Evolutionary conservation across 2,329 filamentous ascomycete species (phyloP), one percentile per base, ranked within the genome.

Genomic region (Venturia nashicola): DNA sequence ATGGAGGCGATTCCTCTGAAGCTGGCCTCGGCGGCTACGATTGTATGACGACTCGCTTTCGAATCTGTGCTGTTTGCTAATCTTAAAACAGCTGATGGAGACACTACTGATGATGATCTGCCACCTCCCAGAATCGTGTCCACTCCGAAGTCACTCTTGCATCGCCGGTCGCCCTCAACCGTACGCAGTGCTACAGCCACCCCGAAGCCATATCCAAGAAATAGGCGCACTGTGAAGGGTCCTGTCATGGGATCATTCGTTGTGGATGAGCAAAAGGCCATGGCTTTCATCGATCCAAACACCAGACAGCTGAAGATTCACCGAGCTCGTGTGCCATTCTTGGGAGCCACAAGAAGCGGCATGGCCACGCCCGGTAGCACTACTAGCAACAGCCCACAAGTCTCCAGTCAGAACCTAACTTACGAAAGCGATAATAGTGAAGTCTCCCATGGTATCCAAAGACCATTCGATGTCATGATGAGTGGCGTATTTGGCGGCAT

Each of bases 391-490:
- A 76, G 74, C 62, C 75, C 75, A 8, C 69, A 72, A 32, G 70
- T 71, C 39, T 73, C 72, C n/a, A 68, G 74, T 63, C 70, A 70
- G 8, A 71, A 72, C 20, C 66, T 74, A n/a, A n/a, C 43, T 23
- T 61, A 65, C 62, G 72, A 73, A 59, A 70, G 69, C 23, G 75
- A 74, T 5, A 74, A 77, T 57, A 76, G 74, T 63, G 75, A 77
- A 66, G 68, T 72, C 36, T 72, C 71, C 66, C 72, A 73, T 20
- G n/a, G 59, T 18, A 62, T 72, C 36, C 69, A 73, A 67, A 72
- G 69, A 51, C 72, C 66, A 20, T 85, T 86, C 64, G 88, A 90
- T 65, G 81, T 92, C 67, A 91, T 92, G 88, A 85, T 92, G 76
- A 87, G 86, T 60, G 87, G 86, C 68, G 86, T 91, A 76, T 81